These are phyloP conservation scores for Botryobasidium botryosum DNA, from an alignment of 768 basidiomycete species.

Conservation along the genomic window DNA sequence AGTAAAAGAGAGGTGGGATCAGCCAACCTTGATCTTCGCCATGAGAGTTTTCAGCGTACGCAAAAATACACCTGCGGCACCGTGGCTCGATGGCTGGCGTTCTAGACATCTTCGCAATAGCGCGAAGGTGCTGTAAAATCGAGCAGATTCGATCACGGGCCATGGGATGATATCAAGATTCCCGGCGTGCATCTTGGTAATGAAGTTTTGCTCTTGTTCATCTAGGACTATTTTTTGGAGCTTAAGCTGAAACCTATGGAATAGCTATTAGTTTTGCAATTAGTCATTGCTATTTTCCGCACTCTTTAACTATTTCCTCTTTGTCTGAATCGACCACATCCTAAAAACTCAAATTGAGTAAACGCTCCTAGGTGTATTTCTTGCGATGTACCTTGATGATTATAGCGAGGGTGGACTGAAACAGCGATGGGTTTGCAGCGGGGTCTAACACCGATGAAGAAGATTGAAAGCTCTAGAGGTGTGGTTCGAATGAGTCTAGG, in stretches of 20 bases:
- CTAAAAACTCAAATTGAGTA: no score
- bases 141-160: conserved; percentile 1
- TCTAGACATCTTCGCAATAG: conserved; percentile 2
- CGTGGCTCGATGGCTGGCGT: conserved; percentile 1
- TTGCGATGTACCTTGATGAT: no score
- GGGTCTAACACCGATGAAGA: conserved; percentile 33
- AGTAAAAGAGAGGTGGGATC: no score
- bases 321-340: conserved; percentile 49
- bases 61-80: conserved; percentile 4
- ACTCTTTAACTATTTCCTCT: conserved; percentile 42
- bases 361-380: no score
- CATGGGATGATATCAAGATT: conserved; percentile 2
- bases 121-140: conserved; percentile 2
- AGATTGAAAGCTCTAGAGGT: conserved; percentile 12
- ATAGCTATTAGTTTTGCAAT: no score
- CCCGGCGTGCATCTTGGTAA: conserved; percentile 2
- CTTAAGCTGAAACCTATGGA: conserved; percentile 3
- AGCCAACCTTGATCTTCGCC: conserved; percentile 3
- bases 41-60: conserved; percentile 6
- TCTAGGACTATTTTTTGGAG: neutral
- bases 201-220: conserved; percentile 8
- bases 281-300: neutral
- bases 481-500: neutral
- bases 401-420: conserved; percentile 40
- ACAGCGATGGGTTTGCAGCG: conserved; percentile 37